Base-by-base conservation (phyloP, 257 asterid species). In the Solanum chiquidenum region DNA sequence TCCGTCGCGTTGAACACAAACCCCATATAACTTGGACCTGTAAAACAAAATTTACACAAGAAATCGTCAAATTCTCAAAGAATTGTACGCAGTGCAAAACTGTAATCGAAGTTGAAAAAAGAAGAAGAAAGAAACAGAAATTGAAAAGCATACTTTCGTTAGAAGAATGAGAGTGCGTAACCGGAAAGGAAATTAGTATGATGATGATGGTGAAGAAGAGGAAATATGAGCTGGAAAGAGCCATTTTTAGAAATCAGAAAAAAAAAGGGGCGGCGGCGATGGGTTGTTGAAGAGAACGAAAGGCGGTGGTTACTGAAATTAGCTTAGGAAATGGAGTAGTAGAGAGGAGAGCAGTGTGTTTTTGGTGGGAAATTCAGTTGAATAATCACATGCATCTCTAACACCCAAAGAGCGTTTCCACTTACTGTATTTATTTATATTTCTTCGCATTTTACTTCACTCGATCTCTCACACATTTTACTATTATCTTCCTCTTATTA, bases 311-410 rank as follows among this genome's bases (percentile, higher is more conserved):
- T 18, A 27, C 9, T 18, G 85, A 46, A 80, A 80, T 29, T 46
- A 5, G 85, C 18, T 79, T 16, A 49, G 85, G 42, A 46, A 49
- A 16, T 76, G 62, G 16, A 46, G 55, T 18, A 42, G 74, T 18
- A 85, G 91, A 83, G 90, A 86, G 87, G 38, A 37, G 88, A 85
- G 93, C 90, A 83, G 91, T 86, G 49, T 86, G 37, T 69, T 90
- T 93, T 93, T 92, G 94, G 98, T 88, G 96, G 96, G 96, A 94
- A 95, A 91, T 87, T 93, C 93, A 90, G 93, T 93, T 94, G 69
- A 49, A 14, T 25, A 9, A 23, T 16, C 31, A 80, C 66, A 27
- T 27, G 20, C 52, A 44, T 44, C 25, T 14, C 38, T 6, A 27
- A 14, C 23, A 49, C 29, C 11, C 11, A 31, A 80, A 80, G 69